Percentiles rank a stretch among this genome's conserved stretches.
Evolutionary conservation across 2,329 filamentous ascomycete species (phyloP).

Genomic region (Scedosporium apiospermum): DNA sequence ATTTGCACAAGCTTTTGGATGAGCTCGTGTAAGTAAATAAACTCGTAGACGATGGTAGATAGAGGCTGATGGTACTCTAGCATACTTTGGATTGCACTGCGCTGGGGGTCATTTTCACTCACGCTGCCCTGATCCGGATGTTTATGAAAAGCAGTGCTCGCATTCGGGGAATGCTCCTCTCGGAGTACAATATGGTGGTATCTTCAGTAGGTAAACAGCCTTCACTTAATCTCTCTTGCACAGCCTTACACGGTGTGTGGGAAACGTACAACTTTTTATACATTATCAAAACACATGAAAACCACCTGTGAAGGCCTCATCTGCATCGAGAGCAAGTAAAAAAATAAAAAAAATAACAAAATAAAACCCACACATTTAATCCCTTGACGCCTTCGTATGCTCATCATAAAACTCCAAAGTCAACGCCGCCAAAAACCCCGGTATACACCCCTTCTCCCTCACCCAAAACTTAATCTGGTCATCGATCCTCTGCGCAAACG

Average conservation of each 20-base stretch:
- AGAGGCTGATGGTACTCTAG: no score
- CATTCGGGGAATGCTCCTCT: no score
- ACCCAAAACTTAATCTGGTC: constrained; percentile 95
- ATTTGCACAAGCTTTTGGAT: background rate
- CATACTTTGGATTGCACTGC: no score
- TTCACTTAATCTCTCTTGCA: no score
- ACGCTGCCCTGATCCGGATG: no score
- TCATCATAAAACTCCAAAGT: constrained; percentile 91
- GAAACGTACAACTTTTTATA: background rate
- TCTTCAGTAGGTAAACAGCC: no score
- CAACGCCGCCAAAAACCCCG: constrained; percentile 82
- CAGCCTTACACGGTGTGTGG: no score
- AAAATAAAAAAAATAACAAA: background rate
- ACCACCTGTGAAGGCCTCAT: background rate
- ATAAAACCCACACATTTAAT: background rate
- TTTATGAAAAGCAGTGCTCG: no score
- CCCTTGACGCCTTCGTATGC: constrained; percentile 22
- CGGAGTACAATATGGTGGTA: no score
- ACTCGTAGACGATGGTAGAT: no score
- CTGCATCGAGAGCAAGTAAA: background rate
- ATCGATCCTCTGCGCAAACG: constrained; percentile 76
- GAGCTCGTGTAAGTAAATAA: no score
- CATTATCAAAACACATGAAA: background rate
- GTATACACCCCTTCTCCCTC: constrained; percentile 83
- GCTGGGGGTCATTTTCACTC: no score